A percentile compares a stretch with the other conserved stretches of the same genome.
phyloP scores from a whole-genome alignment of 305 asterid genomes.

The Fraxinus floribunda region DNA sequence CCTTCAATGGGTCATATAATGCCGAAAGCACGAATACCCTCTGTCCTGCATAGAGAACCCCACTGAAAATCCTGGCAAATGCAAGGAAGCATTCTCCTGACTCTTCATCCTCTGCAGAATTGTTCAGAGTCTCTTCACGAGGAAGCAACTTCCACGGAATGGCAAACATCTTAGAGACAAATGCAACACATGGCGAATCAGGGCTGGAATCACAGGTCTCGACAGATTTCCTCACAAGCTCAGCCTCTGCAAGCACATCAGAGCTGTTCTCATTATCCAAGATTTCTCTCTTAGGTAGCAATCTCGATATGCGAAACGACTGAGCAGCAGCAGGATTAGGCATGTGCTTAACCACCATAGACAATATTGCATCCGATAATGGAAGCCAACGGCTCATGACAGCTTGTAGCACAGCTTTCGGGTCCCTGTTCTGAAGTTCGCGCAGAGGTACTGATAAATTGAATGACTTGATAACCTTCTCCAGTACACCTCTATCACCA shows the following conservation, averaged over 20 bases:
- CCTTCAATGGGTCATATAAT: conserved; percentile 71
- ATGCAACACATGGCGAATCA: conserved; percentile 73
- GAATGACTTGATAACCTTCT: conserved; percentile 66
- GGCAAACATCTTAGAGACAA: conserved; percentile 96
- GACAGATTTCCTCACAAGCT: conserved; percentile 63
- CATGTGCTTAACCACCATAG: conserved; percentile 70
- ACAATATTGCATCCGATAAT: conserved; percentile 65
- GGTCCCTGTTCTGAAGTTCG: conserved; percentile 81
- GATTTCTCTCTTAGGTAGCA: conserved; percentile 69
- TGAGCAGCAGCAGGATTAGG: conserved; percentile 84
- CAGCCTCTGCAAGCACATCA: conserved; percentile 67
- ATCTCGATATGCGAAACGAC: conserved; percentile 68
- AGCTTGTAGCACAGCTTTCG: conserved; percentile 79
- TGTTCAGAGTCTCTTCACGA: conserved; percentile 50
- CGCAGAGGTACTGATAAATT: conserved; percentile 79
- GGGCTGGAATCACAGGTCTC: conserved; percentile 74
- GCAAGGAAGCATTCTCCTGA: conserved; percentile 95
- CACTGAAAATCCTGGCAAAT: conserved; percentile 93
- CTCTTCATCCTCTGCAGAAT: conserved; percentile 55
- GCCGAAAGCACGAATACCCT: conserved; percentile 81
- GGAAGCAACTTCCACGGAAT: conserved; percentile 84
- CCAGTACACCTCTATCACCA: conserved; percentile 54
- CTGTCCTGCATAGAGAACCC: conserved; percentile 72
- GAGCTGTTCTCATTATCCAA: conserved; percentile 34
- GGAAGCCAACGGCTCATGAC: conserved; percentile 98